Conservation (phyloP, 345 rosid genomes). For the Corchorus olitorius region DNA sequence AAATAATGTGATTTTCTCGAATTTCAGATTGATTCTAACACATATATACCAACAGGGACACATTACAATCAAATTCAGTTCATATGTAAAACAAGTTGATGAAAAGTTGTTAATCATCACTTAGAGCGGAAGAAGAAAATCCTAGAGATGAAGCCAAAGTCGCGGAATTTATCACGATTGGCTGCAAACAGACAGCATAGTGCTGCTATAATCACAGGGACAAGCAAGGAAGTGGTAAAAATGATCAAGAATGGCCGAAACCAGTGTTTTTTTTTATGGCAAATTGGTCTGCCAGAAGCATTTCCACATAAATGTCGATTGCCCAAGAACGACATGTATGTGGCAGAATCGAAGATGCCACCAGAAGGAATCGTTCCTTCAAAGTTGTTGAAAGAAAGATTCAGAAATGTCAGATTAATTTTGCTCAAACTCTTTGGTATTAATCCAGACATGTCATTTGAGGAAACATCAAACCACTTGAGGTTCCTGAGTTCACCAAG, state of each 20-base stretch:
- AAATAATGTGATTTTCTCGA: too few species aligned
- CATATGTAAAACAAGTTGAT: too few species aligned
- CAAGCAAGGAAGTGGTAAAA: conserved; percentile 24
- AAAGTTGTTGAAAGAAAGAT: conserved; percentile 51
- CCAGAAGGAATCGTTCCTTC: conserved; percentile 50
- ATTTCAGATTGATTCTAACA: too few species aligned
- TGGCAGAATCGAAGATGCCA: conserved; percentile 11
- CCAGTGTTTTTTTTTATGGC: conserved; percentile 30
- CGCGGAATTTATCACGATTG: conserved; percentile 17
- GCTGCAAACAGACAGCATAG: conserved; percentile 35
- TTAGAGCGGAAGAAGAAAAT: too few species aligned
- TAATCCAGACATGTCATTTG: conserved; percentile 26
- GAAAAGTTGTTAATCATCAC: too few species aligned
- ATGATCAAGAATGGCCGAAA: conserved; percentile 36
- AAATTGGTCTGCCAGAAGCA: conserved; percentile 26
- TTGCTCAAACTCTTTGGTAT: conserved; percentile 46
- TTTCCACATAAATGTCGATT: conserved; percentile 41
- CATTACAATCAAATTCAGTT: too few species aligned
- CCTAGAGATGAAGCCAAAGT: too few species aligned
- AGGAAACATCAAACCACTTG: conserved; percentile 42
- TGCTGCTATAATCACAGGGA: conserved; percentile 28
- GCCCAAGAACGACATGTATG: conserved; percentile 39
- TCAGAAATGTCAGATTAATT: conserved; percentile 38
- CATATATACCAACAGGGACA: too few species aligned
- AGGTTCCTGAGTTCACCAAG: conserved; percentile 47